Evolutionary conservation across 331 rosid species (phyloP), one percentile per base, ranked within the genome.

Genomic region (Phaseolus coccineus): DNA sequence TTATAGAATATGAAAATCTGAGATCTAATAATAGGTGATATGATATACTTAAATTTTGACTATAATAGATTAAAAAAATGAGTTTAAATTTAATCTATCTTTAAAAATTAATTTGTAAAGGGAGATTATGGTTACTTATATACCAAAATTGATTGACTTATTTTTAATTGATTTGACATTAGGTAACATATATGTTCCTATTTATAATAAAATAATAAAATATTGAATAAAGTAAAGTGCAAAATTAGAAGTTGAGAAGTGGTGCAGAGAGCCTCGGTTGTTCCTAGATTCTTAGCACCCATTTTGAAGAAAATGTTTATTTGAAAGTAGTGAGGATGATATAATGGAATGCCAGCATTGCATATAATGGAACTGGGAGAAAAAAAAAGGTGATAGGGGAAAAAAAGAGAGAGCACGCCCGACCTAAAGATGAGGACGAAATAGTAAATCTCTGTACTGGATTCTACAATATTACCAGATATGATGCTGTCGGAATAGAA

Each of bases 401-500:
- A 39, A 72, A 68, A 76, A 73, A 73, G 63, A 66, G 77, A 51
- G 82, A 59, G 86, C 76, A 68, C 69, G 81, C 80, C 57, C 72
- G 4, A 77, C 78, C 51, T 72, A 9, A 77, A 80, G 52, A 77
- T 83, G 30, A 39, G 30, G 69, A 80, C 62, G 27, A 25, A 65
- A 59, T 65, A 46, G 71, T 71, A 51, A 82, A 57, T 71, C 69
- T 46, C 13, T 47, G 80, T 55, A 71, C 57, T 73, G 72, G 68
- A 84, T 37, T 63, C 48, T 74, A 77, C 76, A 84, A 84, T 84
- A 81, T 79, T 78, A n/a, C 81, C 48, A n/a, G 48, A 52, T 31
- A 73, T 84, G 82, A 87, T 85, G 88, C 74, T 91, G 96, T 86
- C 87, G 90, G 93, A 87, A 89, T 80, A 69, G 92, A 91, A 88